Evolutionary conservation across 306 rosid genomes (phyloP).

Genomic region (Dalbergia cultrata): DNA sequence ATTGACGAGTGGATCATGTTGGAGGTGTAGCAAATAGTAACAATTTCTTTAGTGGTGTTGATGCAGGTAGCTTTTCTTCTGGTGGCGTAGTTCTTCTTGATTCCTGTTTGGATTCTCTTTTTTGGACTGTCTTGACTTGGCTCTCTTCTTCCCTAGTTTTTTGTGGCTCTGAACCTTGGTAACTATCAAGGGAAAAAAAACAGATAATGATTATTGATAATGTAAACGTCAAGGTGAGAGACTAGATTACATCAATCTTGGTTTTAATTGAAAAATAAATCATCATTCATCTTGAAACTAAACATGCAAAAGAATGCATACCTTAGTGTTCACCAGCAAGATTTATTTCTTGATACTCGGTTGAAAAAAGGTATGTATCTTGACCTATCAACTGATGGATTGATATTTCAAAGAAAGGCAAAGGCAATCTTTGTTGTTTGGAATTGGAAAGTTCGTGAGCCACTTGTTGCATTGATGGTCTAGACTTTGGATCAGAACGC

Average conservation of each 20-base stretch:
- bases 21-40: too few relatives aligned
- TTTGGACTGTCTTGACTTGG: too few relatives aligned
- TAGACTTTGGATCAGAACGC: not conserved
- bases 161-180: too few relatives aligned
- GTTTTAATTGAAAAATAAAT: not conserved
- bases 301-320: not conserved
- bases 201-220: too few relatives aligned
- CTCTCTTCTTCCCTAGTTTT: too few relatives aligned
- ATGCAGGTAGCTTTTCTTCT: too few relatives aligned
- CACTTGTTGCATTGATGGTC: conserved; percentile 43
- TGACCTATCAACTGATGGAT: not conserved
- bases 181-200: too few relatives aligned
- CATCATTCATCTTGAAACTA: not conserved
- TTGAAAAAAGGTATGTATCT: not conserved
- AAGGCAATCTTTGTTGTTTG: not conserved
- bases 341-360: not conserved
- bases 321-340: not conserved
- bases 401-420: not conserved
- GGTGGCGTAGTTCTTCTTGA: too few relatives aligned
- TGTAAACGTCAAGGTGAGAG: too few relatives aligned
- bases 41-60: too few relatives aligned
- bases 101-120: too few relatives aligned
- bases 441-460: not conserved
- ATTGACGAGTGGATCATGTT: too few relatives aligned
- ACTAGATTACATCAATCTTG: not conserved